Base-by-base conservation (phyloP, 2,329 filamentous ascomycete species). In the Aureobasidium subglaciale region DNA sequence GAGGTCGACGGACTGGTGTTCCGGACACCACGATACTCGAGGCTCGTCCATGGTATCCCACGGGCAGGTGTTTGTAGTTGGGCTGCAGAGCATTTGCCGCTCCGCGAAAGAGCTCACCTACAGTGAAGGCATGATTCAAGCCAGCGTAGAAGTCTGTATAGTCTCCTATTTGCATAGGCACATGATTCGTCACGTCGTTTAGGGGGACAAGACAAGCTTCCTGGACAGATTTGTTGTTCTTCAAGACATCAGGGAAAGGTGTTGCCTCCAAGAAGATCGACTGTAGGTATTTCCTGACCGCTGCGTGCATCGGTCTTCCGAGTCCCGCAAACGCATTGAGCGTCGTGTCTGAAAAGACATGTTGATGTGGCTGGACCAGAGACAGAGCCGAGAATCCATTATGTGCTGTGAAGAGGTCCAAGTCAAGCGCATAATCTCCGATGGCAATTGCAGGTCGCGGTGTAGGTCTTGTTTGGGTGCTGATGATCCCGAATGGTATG, bases 111-210 rank as follows among this genome's bases (percentile, higher is more conserved):
- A 92, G 77, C 10, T 79, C 76, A 4, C 87, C 87, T 15, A 86
- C 79, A 57, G 85, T 86, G 71, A 83, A 85, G 16, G 88, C 88
- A 71, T 93, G 88, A 67, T 91, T 86, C 60, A 85, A 73, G 13
- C 88, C 88, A 9, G 86, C 88, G 66, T 89, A 93, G 73, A 93
- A 93, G 70, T 93, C 88, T 1, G 88, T 89, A 68, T 92, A 93
- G 68, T 92, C 88, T 24, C 87, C 86, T 62, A 92, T 89, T 55
- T 78, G 76, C 81, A 93, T 84, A 2, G 88, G 88, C 7, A 92
- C 65, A 64, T 91, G 86, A 65, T 79, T 84, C 59, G 76, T 80
- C 46, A 85, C 80, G 18, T 82, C 73, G 4, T 75, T 73, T 45
- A 83, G 77, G 0, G 78, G 79, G 3, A 90, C 59, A 11, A 92